Conservation (phyloP, 2,329 filamentous ascomycete species). For the Xylariaceae sp. region DNA sequence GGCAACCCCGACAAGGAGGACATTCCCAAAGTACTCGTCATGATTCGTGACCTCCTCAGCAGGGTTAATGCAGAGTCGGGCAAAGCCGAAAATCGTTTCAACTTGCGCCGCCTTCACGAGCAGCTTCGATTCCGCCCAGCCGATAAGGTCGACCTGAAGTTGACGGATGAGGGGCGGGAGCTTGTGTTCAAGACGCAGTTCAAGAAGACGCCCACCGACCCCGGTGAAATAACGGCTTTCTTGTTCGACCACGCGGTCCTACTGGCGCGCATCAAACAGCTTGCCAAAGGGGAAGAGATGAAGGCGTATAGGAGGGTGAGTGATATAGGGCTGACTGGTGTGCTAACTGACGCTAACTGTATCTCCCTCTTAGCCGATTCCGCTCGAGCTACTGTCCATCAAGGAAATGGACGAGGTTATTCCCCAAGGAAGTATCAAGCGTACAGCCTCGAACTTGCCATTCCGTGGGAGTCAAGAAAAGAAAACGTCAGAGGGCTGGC, state of each 20-base stretch:
- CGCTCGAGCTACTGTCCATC: constrained; percentile 85
- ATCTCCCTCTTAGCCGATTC: constrained; percentile 60
- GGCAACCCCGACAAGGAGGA: constrained; percentile 86
- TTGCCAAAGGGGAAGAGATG: constrained; percentile 88
- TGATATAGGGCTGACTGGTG: constrained; percentile 5
- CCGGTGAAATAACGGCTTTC: constrained; percentile 85
- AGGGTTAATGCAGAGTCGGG: constrained; percentile 92
- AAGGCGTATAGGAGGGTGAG: constrained; percentile 77
- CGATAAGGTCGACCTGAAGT: constrained; percentile 85
- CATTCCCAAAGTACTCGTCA: constrained; percentile 77
- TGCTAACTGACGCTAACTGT: constrained; percentile 6
- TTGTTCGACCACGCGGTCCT: constrained; percentile 94
- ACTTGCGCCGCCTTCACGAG: constrained; percentile 83
- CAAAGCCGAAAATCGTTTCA: constrained; percentile 96
- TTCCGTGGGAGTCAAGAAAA: constrained; percentile 44
- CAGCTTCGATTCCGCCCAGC: constrained; percentile 85
- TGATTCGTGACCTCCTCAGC: constrained; percentile 80
- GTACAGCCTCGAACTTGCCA: constrained; percentile 75
- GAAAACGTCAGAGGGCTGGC: constrained; percentile 68
- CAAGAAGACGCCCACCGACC: constrained; percentile 87
- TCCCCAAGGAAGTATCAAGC: constrained; percentile 71
- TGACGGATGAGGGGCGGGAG: constrained; percentile 89
- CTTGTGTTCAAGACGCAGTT: constrained; percentile 89
- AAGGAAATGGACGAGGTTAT: constrained; percentile 96
- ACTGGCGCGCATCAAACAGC: constrained; percentile 81